Evolutionary conservation across 2,329 filamentous ascomycete species (phyloP).

Genomic region (Fusarium decemcellulare): DNA sequence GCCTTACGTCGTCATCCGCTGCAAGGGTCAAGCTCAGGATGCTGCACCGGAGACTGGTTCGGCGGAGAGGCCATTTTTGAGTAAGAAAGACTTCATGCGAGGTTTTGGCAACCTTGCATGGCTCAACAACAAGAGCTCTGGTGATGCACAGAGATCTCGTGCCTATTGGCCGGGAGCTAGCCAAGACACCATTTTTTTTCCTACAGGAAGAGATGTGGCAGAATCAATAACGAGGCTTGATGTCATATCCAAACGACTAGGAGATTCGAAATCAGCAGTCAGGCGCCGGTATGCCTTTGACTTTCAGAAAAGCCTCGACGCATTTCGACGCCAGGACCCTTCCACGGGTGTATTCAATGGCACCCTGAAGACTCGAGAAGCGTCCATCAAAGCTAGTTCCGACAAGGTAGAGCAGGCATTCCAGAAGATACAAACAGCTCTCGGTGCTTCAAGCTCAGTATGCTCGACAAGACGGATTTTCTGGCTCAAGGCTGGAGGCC

Average conservation of each 20-base stretch:
- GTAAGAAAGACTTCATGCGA: constrained; percentile 11
- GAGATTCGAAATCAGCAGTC: constrained; percentile 33
- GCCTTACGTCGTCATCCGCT: constrained; percentile 18
- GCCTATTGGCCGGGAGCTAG: not conserved
- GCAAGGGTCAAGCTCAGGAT: not conserved
- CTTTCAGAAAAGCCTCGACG: constrained; percentile 36
- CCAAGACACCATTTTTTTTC: constrained; percentile 1
- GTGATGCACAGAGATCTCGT: not conserved
- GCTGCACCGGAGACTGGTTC: not conserved
- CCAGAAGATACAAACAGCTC: constrained; percentile 14
- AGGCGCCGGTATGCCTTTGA: constrained; percentile 37
- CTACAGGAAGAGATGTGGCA: constrained; percentile 12
- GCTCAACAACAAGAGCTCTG: constrained; percentile 4
- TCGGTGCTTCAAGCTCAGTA: constrained; percentile 11
- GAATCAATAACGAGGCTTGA: constrained; percentile 19
- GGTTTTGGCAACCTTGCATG: constrained; percentile 5
- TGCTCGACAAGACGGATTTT: constrained; percentile 30
- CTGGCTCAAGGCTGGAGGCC: constrained; percentile 42
- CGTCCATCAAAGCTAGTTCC: constrained; percentile 10
- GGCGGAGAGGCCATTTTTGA: constrained; percentile 26
- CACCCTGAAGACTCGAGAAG: constrained; percentile 10
- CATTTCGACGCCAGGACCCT: constrained; percentile 32
- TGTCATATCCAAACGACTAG: constrained; percentile 24
- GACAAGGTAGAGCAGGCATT: constrained; percentile 22
- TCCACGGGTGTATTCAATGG: not conserved